Conservation (phyloP, 768 basidiomycete species). For the Calocybe gangraenosa region DNA sequence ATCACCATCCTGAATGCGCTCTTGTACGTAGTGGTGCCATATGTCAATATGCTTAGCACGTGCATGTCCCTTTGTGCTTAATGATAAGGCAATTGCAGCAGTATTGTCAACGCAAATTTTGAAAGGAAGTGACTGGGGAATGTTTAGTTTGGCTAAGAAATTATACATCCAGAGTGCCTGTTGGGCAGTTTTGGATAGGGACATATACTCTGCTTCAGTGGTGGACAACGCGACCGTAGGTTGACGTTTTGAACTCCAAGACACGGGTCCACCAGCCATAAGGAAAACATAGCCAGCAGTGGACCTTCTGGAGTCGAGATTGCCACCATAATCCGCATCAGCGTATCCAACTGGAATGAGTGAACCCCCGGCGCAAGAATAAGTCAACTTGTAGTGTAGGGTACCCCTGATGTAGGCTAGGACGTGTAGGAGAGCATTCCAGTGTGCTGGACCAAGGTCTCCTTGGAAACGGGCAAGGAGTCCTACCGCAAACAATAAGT, state of each 20-base stretch:
- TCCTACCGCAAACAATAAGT: not conserved
- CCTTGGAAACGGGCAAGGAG: not conserved
- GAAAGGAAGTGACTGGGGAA: not conserved
- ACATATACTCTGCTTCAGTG: not conserved
- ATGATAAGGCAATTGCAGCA: not conserved
- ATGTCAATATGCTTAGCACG: not conserved
- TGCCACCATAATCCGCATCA: constrained; percentile 25
- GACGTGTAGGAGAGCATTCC: constrained; percentile 30
- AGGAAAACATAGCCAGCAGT: constrained; percentile 23
- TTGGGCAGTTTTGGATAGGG: not conserved
- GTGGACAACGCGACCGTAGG: constrained; percentile 4
- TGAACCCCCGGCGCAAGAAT: not conserved
- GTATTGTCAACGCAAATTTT: not conserved
- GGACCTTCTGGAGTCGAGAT: constrained; percentile 21
- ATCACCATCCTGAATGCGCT: not conserved
- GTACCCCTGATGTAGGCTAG: not conserved
- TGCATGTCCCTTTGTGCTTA: not conserved
- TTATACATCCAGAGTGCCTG: not conserved
- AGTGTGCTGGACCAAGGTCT: constrained; percentile 26
- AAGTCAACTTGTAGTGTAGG: constrained; percentile 1
- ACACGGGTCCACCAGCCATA: constrained; percentile 20
- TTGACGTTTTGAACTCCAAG: constrained; percentile 28
- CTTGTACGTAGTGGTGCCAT: not conserved
- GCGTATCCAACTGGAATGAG: constrained; percentile 5
- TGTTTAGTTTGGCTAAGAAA: not conserved